Percentiles rank a stretch among this genome's conserved stretches.
Conservation (phyloP, 164 flowering plant genomes). For the Vitis rupestris region DNA sequence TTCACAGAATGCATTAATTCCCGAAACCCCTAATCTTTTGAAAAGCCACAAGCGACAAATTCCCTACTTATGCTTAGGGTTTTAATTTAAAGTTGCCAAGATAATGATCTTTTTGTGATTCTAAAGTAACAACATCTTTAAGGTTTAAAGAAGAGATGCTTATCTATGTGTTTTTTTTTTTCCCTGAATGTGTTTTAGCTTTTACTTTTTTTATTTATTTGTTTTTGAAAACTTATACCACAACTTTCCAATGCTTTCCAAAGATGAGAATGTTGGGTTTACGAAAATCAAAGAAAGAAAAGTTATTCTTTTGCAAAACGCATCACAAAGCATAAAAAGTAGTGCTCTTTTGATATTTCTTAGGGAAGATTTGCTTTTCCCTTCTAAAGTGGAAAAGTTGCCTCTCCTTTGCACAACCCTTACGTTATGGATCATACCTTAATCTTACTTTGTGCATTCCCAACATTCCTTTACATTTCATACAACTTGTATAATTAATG, state of each 20-base stretch:
- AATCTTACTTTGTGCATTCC: constrained; percentile 28
- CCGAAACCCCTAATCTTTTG: constrained; percentile 26
- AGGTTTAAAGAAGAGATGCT: constrained; percentile 57
- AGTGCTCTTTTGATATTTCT: constrained; percentile 57
- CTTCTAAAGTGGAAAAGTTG: constrained; percentile 49
- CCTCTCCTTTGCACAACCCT: constrained; percentile 57
- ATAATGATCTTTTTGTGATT: constrained; percentile 49
- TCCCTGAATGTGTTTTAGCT: constrained; percentile 3
- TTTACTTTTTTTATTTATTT: constrained; percentile 4
- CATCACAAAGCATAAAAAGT: constrained; percentile 63
- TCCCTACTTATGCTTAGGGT: constrained; percentile 50
- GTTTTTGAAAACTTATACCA: constrained; percentile 7
- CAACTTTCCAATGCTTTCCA: constrained; percentile 37
- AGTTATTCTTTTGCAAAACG: constrained; percentile 45
- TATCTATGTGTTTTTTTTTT: constrained; percentile 26
- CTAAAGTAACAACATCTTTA: constrained; percentile 60
- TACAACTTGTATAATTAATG: background rate
- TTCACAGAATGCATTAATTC: constrained; percentile 20
- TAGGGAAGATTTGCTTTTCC: constrained; percentile 59
- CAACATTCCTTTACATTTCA: constrained; percentile 17
- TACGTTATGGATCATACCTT: constrained; percentile 66
- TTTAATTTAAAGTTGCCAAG: constrained; percentile 33
- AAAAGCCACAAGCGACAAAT: constrained; percentile 49
- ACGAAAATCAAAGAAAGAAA: constrained; percentile 36
- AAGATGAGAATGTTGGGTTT: constrained; percentile 67